Evolutionary conservation across 2,329 filamentous ascomycete species (phyloP), one percentile per base, ranked within the genome.

Genomic region (Hymenotorrendiella dingleyae): DNA sequence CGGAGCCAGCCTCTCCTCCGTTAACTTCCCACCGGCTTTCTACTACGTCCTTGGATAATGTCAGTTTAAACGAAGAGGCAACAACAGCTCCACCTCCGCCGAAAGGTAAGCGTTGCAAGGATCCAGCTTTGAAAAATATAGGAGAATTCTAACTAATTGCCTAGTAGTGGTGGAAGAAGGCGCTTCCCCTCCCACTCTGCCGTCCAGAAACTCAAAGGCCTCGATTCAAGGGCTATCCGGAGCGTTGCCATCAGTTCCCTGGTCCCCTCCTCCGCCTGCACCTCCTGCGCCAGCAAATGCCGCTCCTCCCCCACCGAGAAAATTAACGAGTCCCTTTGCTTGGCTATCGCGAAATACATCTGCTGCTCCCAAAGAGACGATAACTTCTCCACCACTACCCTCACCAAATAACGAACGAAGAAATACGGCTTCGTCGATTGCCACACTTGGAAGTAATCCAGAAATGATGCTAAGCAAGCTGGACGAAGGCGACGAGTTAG

Each of bases 311-410:
- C 66, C 69, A 10, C 53, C 74, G 46, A 73, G 88, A 58, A 94
- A 93, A 63, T 76, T 94, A 42, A 90, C 86, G 7, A 87, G 86
- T 54, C 87, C 85, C n/a, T 94, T 94, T 56, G 79, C 86, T 28
- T 91, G 86, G 82, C 74, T 94, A 28, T 87, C 86, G 23, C 73
- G 87, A 53, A 82, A 74, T 61, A 77, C 79, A 9, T 72, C 73
- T 26, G 76, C 73, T 60, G 69, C 72, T n/a, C n/a, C n/a, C 4
- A 74, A 74, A 50, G 72, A 78, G 7, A 56, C 60, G 16, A 62
- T 69, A 30, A 73, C 77, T 39, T 74, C 80, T 10, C 73, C 76
- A 5, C 74, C 83, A 14, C 48, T 47, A 50, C 46, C 54, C 19
- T 54, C 58, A 2, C 43, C 55, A n/a, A 46, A 52, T n/a, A 58